Percentiles rank a stretch among this genome's conserved stretches.
Evolutionary conservation across 1,284 basidiomycete genomes (phyloP).

Genomic region (Trichosporon ovoides): DNA sequence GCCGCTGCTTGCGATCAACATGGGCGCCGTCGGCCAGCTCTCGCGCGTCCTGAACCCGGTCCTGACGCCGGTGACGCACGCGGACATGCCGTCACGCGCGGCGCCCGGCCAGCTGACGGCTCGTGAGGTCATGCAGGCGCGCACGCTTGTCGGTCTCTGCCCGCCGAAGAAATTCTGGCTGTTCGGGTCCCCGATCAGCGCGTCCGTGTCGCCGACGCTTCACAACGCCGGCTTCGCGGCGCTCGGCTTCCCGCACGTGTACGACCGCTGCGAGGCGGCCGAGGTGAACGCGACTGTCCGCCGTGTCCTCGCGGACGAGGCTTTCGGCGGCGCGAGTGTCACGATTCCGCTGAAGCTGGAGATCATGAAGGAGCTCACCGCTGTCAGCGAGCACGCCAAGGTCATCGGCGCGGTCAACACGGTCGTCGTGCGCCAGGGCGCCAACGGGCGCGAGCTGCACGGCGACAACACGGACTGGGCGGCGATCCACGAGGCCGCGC

Average conservation of each 20-base stretch:
- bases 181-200: conserved; percentile 80
- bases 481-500: conserved; percentile 63
- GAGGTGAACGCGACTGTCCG: conserved; percentile 63
- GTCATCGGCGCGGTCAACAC: conserved; percentile 91
- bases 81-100: conserved; percentile 71
- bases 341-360: conserved; percentile 92
- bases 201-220: conserved; percentile 85
- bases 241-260: conserved; percentile 77
- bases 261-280: conserved; percentile 70
- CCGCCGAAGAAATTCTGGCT: conserved; percentile 71
- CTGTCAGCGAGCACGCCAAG: conserved; percentile 69
- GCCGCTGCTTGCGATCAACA: conserved; percentile 91
- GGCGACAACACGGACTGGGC: conserved; percentile 95
- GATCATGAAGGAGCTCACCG: conserved; percentile 71
- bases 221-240: conserved; percentile 83
- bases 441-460: conserved; percentile 57
- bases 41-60: conserved; percentile 80
- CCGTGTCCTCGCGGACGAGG: conserved; percentile 58
- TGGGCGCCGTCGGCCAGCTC: conserved; percentile 82
- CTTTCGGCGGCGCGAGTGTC: conserved; percentile 92
- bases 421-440: conserved; percentile 57
- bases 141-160: conserved; percentile 73
- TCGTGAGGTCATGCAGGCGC: conserved; percentile 72
- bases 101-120: conserved; percentile 92
- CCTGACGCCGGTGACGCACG: conserved; percentile 86